A percentile compares a stretch with the other conserved stretches of the same genome.
These are phyloP conservation scores for Acanthamoeba rhysodes DNA, from an alignment of 208 protist genomes.

Conservation along the genomic window DNA sequence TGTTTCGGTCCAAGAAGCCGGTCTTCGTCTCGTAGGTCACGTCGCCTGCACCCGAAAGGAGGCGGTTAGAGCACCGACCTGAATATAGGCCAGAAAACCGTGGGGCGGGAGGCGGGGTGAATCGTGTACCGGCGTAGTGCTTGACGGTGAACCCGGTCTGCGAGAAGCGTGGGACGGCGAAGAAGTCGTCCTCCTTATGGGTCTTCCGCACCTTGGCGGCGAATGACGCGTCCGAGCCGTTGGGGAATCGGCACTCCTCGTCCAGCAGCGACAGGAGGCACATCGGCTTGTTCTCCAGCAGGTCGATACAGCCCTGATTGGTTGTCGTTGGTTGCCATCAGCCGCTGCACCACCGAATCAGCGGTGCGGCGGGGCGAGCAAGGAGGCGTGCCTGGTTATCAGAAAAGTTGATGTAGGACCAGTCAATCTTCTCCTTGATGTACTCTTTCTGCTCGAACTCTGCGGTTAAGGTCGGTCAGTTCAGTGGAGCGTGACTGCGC, in stretches of 20 bases:
- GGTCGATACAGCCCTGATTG: constrained; percentile 74
- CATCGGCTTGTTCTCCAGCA: constrained; percentile 84
- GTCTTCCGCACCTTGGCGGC: constrained; percentile 25
- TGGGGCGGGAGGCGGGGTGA: too few relatives aligned
- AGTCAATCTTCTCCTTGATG: constrained; percentile 87
- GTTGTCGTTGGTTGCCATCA: not conserved
- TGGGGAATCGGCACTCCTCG: constrained; percentile 91
- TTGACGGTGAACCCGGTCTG: constrained; percentile 92
- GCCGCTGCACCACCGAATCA: not conserved
- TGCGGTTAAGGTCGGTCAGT: constrained; percentile 83
- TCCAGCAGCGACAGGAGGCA: constrained; percentile 92
- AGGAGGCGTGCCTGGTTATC: constrained; percentile 85
- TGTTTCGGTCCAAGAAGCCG: constrained; percentile 91
- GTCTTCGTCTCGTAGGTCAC: constrained; percentile 67
- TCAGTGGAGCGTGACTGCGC: constrained; percentile 92
- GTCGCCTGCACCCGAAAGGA: not conserved
- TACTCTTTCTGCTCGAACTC: constrained; percentile 85
- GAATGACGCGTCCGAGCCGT: constrained; percentile 71
- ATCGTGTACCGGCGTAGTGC: constrained; percentile 96
- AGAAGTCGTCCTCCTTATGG: not conserved
- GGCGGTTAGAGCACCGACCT: not conserved
- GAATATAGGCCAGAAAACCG: too few relatives aligned
- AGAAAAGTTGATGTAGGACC: constrained; percentile 77
- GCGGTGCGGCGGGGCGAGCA: too few relatives aligned
- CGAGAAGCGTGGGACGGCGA: constrained; percentile 37